phyloP scores from a whole-genome alignment of 371 early-diverging fungal genomes.

The Lichtheimia hyalospora region DNA sequence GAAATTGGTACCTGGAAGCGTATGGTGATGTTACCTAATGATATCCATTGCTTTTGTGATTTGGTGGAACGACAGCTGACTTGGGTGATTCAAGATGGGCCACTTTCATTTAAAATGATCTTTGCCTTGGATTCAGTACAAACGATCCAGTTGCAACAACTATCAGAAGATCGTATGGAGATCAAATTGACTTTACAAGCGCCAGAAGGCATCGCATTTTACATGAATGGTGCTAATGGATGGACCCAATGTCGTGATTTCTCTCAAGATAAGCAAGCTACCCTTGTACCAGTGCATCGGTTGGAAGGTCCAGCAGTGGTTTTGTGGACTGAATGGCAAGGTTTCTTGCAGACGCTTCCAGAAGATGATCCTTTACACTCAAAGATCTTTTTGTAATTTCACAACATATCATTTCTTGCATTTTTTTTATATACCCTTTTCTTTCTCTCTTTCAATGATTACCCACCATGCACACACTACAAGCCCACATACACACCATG shows the following conservation, averaged over 20 bases:
- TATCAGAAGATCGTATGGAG: slow-evolving; percentile 20
- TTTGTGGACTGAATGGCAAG: slow-evolving; percentile 10
- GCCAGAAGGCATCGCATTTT: slow-evolving; percentile 1
- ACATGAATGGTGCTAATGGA: slow-evolving; percentile 11
- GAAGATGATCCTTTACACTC: slow-evolving; percentile 3
- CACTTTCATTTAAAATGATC: slow-evolving; percentile 69
- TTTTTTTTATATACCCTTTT: background rate
- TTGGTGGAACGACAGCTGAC: slow-evolving; percentile 48
- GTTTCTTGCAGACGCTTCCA: background rate
- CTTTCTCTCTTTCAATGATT: background rate
- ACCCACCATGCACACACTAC: no score
- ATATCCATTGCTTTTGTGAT: slow-evolving; percentile 62
- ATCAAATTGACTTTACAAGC: slow-evolving; percentile 16
- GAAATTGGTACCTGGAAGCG: slow-evolving; percentile 81
- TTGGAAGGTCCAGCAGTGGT: slow-evolving; percentile 20
- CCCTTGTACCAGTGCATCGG: slow-evolving; percentile 19
- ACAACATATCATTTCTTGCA: background rate
- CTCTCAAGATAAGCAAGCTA: slow-evolving; percentile 42
- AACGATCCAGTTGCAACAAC: slow-evolving; percentile 44
- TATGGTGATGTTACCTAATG: slow-evolving; percentile 50
- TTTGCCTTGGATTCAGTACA: slow-evolving; percentile 56
- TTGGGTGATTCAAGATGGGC: slow-evolving; percentile 69
- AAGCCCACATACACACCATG: no score
- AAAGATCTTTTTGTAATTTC: slow-evolving; percentile 1
- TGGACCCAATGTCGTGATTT: slow-evolving; percentile 47